Conservation (phyloP, 768 basidiomycete species). For the Gloeophyllum trabeum region DNA sequence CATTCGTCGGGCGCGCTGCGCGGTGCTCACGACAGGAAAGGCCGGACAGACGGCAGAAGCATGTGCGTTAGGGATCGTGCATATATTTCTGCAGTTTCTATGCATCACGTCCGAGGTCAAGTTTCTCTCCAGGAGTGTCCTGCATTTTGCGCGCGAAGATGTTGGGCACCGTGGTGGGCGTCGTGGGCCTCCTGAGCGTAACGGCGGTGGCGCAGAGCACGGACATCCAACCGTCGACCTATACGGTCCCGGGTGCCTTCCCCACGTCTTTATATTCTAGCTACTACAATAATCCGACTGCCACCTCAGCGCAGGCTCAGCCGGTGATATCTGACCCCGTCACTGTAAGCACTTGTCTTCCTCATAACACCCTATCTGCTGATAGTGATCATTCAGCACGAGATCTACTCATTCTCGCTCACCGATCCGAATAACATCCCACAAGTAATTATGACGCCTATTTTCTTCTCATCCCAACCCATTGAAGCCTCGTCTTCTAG, state of each 20-base stretch:
- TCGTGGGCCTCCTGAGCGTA: no score
- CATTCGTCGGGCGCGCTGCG: no score
- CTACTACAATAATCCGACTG: slow-evolving; percentile 68
- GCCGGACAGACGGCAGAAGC: no score
- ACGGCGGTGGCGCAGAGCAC: no score
- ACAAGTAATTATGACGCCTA: slow-evolving; percentile 16
- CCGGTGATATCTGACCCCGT: slow-evolving; percentile 71
- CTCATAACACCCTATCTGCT: neutral
- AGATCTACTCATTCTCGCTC: slow-evolving; percentile 45
- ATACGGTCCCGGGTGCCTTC: slow-evolving; percentile 50
- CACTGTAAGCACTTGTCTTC: slow-evolving; percentile 23
- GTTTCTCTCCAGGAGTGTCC: no score
- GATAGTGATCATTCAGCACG: slow-evolving; percentile 26
- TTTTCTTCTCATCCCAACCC: neutral
- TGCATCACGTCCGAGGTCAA: no score
- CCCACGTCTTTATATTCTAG: slow-evolving; percentile 52
- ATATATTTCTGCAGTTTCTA: no score
- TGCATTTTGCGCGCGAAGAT: no score
- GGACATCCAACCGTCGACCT: slow-evolving; percentile 29
- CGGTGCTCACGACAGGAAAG: no score
- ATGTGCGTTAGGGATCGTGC: no score
- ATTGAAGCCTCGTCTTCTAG: slow-evolving; percentile 12
- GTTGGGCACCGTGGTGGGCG: no score
- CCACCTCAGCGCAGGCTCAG: slow-evolving; percentile 61
- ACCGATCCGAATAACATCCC: slow-evolving; percentile 56